phyloP scores from a whole-genome alignment of 441 rosid genomes.

The Mallotus japonicus region DNA sequence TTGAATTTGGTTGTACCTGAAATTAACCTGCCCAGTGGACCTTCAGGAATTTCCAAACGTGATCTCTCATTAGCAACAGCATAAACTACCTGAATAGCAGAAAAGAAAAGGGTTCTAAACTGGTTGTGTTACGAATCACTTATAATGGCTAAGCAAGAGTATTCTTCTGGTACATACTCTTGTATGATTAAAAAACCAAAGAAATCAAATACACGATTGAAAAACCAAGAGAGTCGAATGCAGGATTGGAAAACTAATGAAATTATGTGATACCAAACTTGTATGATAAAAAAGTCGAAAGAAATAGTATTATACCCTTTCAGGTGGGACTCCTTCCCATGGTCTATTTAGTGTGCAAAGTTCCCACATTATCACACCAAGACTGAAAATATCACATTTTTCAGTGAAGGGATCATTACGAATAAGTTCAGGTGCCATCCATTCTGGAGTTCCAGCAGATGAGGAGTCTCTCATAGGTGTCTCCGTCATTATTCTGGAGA shows the following conservation, averaged over 20 bases:
- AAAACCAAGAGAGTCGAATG: no score
- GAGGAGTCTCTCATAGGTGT: conserved; percentile 64
- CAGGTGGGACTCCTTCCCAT: conserved; percentile 93
- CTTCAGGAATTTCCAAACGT: conserved; percentile 81
- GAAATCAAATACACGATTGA: no score
- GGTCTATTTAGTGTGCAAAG: conserved; percentile 81
- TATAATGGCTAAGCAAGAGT: neutral
- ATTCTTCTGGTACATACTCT: neutral
- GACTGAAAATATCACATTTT: conserved; percentile 92
- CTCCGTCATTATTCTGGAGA: conserved; percentile 74
- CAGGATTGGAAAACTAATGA: neutral
- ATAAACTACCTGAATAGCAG: conserved; percentile 62
- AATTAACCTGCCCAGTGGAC: conserved; percentile 84
- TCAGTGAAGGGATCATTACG: conserved; percentile 89
- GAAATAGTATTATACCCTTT: conserved; percentile 46
- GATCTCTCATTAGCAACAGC: conserved; percentile 94
- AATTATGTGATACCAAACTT: neutral
- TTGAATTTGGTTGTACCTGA: conserved; percentile 46
- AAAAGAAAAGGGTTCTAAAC: neutral
- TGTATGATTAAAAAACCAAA: no score
- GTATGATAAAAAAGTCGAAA: neutral
- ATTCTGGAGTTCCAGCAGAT: conserved; percentile 95
- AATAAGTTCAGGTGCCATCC: conserved; percentile 99
- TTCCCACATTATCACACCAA: conserved; percentile 98
- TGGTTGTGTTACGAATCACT: neutral